Evolutionary conservation across 148 eudicot genomes (phyloP), one percentile per base, ranked within the genome.

Genomic region (Cornus suecica): DNA sequence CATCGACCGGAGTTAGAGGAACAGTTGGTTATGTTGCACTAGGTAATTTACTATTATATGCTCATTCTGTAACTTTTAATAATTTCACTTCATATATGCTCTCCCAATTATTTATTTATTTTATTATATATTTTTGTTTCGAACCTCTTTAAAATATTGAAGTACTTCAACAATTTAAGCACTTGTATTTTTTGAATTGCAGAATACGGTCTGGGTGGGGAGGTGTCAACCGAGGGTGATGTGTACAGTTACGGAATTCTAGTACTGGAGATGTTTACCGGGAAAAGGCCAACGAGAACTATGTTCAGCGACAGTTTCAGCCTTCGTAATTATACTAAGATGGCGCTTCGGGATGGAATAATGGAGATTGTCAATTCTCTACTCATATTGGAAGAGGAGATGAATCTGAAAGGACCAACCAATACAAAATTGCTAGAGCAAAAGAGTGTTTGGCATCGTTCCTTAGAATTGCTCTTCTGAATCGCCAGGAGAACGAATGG

Each of bases 21-120:
- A 73, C 81, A 27, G 37, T 73, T 64, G 84, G 84, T 20, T 81
- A 81, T 41, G 75, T 78, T 41, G 78, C 84, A 2, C 76, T 69
- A 77, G 80, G 84, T 81, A 77, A 45, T 34, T 54, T 18, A 52
- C 22, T 4, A 52, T 52, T 5, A 52, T 52, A 52, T 52, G 2
- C 15, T 10, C 51, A 25, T 14, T 54, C 27, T n/a, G n/a, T n/a
- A n/a, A n/a, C 18, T 64, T 34, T 2, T 0, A 32, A 32, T 32
- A 3, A 32, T 32, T 32, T 32, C 37, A 3, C 7, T 32, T 32
- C 37, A 8, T 32, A 32, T 1, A 32, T 32, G 37, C 37, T 32
- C 37, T 32, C 37, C 37, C 37, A 32, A 10, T 30, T 24, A 16
- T 56, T 56, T 58, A 58, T 58, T 58, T 18, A 58, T n/a, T n/a